Conservation (phyloP, 1,284 basidiomycete genomes). For the Xerocomus amazonicus region DNA sequence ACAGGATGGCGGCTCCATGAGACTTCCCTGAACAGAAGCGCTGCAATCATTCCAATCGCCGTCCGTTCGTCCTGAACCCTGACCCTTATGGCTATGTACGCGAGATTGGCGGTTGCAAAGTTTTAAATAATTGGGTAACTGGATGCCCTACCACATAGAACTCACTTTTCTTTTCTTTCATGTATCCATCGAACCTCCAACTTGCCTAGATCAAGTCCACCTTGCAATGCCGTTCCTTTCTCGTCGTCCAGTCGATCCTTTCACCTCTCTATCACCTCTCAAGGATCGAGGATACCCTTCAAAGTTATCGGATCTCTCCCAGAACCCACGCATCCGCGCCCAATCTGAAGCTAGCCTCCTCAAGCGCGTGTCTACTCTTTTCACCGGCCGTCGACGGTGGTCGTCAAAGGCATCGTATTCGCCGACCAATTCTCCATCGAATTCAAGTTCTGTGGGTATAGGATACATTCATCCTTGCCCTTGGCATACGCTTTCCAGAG, state of each 20-base stretch:
- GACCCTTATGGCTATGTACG: conserved; percentile 10
- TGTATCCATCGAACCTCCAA: conserved; percentile 8
- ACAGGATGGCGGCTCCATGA: background rate
- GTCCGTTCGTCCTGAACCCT: conserved; percentile 1
- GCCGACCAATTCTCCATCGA: conserved; percentile 6
- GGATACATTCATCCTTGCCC: conserved; percentile 16
- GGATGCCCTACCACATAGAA: background rate
- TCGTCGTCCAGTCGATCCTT: conserved; percentile 28
- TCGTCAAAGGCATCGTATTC: conserved; percentile 14
- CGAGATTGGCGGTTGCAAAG: conserved; percentile 21
- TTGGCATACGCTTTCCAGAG: conserved; percentile 16
- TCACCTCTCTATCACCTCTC: background rate
- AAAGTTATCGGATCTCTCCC: conserved; percentile 5
- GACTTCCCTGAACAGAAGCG: conserved; percentile 13
- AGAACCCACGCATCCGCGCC: conserved; percentile 20
- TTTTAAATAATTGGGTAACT: conserved; percentile 26
- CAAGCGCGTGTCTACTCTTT: conserved; percentile 29
- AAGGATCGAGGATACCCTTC: conserved; percentile 8
- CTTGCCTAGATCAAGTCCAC: background rate
- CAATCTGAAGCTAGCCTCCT: conserved; percentile 28
- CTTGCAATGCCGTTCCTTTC: conserved; percentile 29
- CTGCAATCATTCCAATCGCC: conserved; percentile 6
- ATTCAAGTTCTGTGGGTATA: conserved; percentile 12
- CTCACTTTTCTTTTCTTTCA: conserved; percentile 6
- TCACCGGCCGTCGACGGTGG: conserved; percentile 22